Conservation (phyloP, 495 filamentous ascomycete species). For the Aspergillus heteromorphus region DNA sequence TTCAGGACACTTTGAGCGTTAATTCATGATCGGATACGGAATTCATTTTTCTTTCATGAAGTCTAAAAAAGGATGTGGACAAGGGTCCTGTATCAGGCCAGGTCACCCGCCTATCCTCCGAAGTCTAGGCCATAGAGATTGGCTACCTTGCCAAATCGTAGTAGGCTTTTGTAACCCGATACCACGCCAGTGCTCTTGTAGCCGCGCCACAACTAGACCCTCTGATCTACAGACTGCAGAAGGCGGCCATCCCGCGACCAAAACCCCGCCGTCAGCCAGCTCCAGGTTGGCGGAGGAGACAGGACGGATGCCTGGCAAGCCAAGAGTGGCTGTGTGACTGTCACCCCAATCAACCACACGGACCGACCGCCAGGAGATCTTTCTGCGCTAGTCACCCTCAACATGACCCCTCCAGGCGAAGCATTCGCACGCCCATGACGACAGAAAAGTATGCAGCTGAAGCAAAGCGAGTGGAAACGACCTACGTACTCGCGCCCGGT, state of each 20-base stretch:
- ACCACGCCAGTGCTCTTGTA: neutral
- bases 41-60: constrained; percentile 7
- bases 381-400: neutral
- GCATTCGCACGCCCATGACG: neutral
- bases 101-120: no score
- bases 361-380: neutral
- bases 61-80: neutral
- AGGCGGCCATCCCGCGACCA: neutral
- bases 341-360: neutral
- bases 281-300: neutral
- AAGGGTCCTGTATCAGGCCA: neutral
- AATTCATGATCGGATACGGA: constrained; percentile 15
- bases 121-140: neutral
- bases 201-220: neutral
- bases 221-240: neutral
- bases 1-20: constrained; percentile 13
- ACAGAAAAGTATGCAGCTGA: neutral
- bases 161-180: neutral
- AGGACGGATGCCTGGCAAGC: neutral
- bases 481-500: neutral
- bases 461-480: neutral
- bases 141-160: neutral
- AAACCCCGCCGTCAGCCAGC: neutral
- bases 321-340: constrained; percentile 13
- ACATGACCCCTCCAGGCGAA: neutral